Conservation (phyloP, 306 rosid species). For the Spatholobus suberectus region DNA sequence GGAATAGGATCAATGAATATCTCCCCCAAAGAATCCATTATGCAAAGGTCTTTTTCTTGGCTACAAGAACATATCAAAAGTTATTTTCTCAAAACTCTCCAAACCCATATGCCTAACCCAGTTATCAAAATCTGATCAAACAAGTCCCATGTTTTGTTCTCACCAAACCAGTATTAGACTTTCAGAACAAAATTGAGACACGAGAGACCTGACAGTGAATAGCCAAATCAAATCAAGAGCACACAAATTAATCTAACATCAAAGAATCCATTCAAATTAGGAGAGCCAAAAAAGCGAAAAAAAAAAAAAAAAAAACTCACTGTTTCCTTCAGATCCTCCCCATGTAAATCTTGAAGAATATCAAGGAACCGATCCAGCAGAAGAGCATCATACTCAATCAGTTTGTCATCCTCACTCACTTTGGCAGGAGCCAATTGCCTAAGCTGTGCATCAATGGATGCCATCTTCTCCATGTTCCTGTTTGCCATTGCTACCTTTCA, state of each 20-base stretch:
- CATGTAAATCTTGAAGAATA: conserved; percentile 98
- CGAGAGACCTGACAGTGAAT: conserved; percentile 8
- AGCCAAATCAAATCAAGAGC: conserved; percentile 14
- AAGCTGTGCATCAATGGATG: conserved; percentile 97
- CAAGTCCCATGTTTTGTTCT: conserved; percentile 34
- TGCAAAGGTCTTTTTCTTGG: not conserved
- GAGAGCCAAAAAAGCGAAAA: not conserved
- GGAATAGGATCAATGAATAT: not conserved
- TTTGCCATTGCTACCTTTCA: conserved; percentile 60
- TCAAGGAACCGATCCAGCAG: conserved; percentile 97
- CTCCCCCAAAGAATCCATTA: not conserved
- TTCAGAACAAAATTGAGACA: conserved; percentile 19
- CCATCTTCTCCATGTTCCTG: conserved; percentile 85
- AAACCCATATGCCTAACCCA: conserved; percentile 17
- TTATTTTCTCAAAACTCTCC: conserved; percentile 1
- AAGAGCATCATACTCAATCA: conserved; percentile 92
- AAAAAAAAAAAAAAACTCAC: conserved; percentile 53
- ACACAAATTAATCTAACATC: conserved; percentile 32
- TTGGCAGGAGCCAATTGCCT: conserved; percentile 80
- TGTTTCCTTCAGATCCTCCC: conserved; percentile 93
- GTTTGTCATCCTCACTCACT: conserved; percentile 97
- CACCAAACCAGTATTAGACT: conserved; percentile 10
- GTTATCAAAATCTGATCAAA: conserved; percentile 20
- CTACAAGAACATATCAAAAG: conserved; percentile 30
- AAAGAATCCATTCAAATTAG: not conserved